A percentile compares a stretch with the other conserved stretches of the same genome.
Conservation (phyloP, 768 basidiomycete genomes). For the Hygrocybe coccinea region DNA sequence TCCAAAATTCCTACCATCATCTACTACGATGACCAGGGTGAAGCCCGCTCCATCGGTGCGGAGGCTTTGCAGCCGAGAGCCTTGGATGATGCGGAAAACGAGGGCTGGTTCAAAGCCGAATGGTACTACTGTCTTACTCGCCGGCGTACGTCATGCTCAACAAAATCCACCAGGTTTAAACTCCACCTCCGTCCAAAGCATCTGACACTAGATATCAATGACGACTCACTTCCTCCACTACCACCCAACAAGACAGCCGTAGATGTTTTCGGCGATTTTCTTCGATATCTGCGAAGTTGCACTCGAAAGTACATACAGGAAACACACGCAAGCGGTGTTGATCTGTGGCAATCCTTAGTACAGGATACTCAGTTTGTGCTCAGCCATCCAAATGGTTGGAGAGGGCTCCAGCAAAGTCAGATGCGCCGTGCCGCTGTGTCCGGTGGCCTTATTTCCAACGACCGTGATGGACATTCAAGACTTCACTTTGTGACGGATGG, state of each 20-base stretch:
- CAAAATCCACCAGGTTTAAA: conserved; percentile 26
- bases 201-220: conserved; percentile 9
- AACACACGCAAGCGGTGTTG: conserved; percentile 38
- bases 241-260: conserved; percentile 39
- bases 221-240: conserved; percentile 37
- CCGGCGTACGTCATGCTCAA: conserved; percentile 17
- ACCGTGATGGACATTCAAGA: conserved; percentile 35
- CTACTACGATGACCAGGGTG: conserved; percentile 41
- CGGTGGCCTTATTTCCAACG: conserved; percentile 46
- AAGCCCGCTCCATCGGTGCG: conserved; percentile 40
- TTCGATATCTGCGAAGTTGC: conserved; percentile 42
- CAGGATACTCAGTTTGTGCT: conserved; percentile 42
- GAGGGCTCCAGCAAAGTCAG: conserved; percentile 48
- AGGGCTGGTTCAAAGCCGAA: conserved; percentile 44
- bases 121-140: conserved; percentile 32
- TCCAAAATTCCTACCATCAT: conserved; percentile 44
- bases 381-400: conserved; percentile 60
- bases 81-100: conserved; percentile 37
- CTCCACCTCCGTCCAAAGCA: conserved; percentile 30
- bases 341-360: conserved; percentile 40
- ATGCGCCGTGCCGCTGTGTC: conserved; percentile 48
- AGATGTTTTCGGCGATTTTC: conserved; percentile 46
- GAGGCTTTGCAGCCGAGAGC: conserved; percentile 39
- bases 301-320: conserved; percentile 42
- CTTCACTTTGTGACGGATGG: conserved; percentile 60